Percentiles rank a stretch among this genome's conserved stretches.
These are phyloP conservation scores for Phytopythium litorale DNA, from an alignment of 352 stramenopile genomes.

Conservation along the genomic window DNA sequence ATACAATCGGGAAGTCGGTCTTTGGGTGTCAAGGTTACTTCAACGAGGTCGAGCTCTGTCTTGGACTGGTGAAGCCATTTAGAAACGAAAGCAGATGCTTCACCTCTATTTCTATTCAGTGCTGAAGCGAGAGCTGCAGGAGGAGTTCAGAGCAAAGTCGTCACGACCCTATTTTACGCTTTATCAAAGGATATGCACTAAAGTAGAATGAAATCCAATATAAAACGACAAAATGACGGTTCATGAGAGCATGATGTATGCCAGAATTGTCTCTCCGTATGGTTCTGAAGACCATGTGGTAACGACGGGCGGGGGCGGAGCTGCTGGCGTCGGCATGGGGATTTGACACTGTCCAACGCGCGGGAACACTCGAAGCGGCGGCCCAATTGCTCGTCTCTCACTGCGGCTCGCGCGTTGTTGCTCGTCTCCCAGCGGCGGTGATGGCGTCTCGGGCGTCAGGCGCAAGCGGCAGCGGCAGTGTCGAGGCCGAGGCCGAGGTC, in stretches of 20 bases:
- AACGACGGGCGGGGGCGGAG: background rate
- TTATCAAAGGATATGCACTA: background rate
- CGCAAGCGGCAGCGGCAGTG: conserved; percentile 16
- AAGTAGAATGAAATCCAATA: too few species aligned
- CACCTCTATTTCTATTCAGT: too few species aligned
- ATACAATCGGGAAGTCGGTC: background rate
- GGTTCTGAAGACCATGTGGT: background rate
- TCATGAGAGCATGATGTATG: conserved; percentile 11
- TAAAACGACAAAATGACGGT: too few species aligned
- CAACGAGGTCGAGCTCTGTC: background rate
- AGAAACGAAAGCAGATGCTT: too few species aligned
- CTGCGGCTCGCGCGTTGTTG: background rate
- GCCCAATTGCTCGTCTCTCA: background rate
- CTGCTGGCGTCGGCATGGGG: background rate
- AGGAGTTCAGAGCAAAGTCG: background rate
- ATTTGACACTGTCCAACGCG: conserved; percentile 8
- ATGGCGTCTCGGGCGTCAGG: conserved; percentile 13
- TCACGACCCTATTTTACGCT: background rate
- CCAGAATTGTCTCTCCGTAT: background rate
- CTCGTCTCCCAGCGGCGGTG: conserved; percentile 11
- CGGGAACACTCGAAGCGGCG: background rate
- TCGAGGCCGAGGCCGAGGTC: conserved; percentile 7
- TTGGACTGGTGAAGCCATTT: conserved; percentile 9
- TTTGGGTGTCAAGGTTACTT: background rate
- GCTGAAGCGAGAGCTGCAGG: too few species aligned